Evolutionary conservation across 78 protist species (phyloP).

Genomic region (Dictyostelium discoideum): DNA sequence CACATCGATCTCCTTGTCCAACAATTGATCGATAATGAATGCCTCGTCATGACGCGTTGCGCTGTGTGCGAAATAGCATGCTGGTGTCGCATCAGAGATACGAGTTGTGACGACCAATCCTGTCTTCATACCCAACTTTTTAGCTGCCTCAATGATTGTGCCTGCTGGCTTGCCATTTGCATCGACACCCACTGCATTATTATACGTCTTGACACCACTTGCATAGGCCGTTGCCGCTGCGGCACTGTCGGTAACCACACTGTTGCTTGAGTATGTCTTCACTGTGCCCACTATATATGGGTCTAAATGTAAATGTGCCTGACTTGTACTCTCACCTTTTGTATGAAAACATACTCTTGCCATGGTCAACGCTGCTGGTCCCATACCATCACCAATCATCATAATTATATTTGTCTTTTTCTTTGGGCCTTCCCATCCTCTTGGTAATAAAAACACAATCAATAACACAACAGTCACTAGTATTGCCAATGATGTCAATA

Average conservation of each 20-base stretch:
- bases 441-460: constrained; percentile 43
- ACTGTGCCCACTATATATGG: constrained; percentile 44
- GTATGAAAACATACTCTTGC: constrained; percentile 7
- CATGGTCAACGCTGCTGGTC: constrained; percentile 49
- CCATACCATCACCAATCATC: constrained; percentile 79
- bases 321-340: background rate
- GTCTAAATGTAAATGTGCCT: constrained; percentile 30
- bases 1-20: constrained; percentile 15
- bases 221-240: constrained; percentile 91
- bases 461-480: constrained; percentile 1
- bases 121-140: constrained; percentile 42
- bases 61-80: constrained; percentile 65
- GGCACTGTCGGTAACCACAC: constrained; percentile 84
- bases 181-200: constrained; percentile 83
- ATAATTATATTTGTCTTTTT: constrained; percentile 40
- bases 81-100: constrained; percentile 90
- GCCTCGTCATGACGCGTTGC: background rate
- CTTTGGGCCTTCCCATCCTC: constrained; percentile 32
- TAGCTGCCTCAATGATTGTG: constrained; percentile 85
- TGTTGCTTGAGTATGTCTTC: constrained; percentile 2
- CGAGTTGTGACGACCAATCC: constrained; percentile 84
- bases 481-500: background rate
- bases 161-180: constrained; percentile 40
- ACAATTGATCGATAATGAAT: constrained; percentile 71
- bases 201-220: constrained; percentile 73